phyloP scores from a whole-genome alignment of 2,329 filamentous ascomycete species.

The Lecanosticta acicola region DNA sequence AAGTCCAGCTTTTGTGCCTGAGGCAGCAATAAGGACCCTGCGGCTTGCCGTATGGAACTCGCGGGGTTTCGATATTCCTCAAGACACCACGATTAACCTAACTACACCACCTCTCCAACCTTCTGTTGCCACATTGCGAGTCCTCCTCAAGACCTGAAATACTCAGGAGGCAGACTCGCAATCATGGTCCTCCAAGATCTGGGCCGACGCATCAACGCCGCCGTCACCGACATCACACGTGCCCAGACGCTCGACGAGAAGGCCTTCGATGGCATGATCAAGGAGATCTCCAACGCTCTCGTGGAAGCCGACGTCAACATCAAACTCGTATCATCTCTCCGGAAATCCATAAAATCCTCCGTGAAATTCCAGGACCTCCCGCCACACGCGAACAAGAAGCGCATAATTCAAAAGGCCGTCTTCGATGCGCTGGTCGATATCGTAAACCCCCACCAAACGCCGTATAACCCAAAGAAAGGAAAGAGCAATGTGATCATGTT shows the following conservation, averaged over 20 bases:
- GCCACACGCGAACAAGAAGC: slow-evolving; percentile 93
- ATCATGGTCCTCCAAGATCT: slow-evolving; percentile 97
- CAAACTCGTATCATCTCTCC: slow-evolving; percentile 80
- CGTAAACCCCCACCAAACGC: slow-evolving; percentile 89
- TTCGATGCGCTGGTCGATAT: slow-evolving; percentile 95
- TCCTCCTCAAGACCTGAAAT: background rate
- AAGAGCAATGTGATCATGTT: slow-evolving; percentile 99
- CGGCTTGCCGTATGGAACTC: no score
- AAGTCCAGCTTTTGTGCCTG: no score
- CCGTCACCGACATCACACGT: slow-evolving; percentile 86
- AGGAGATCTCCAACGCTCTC: slow-evolving; percentile 93
- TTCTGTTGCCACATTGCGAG: slow-evolving; percentile 2
- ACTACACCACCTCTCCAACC: background rate
- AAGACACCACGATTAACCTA: background rate
- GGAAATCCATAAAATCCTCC: slow-evolving; percentile 81
- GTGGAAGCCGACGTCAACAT: slow-evolving; percentile 97
- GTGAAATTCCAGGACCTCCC: slow-evolving; percentile 96
- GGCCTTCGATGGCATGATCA: slow-evolving; percentile 97
- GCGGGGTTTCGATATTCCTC: no score
- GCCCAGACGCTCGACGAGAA: slow-evolving; percentile 95
- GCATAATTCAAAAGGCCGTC: slow-evolving; percentile 93
- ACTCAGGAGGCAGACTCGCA: background rate
- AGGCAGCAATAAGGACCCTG: no score
- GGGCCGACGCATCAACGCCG: slow-evolving; percentile 95
- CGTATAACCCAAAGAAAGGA: slow-evolving; percentile 95